Evolutionary conservation across 768 basidiomycete genomes (phyloP).

Genomic region (Lactarius evosmus): DNA sequence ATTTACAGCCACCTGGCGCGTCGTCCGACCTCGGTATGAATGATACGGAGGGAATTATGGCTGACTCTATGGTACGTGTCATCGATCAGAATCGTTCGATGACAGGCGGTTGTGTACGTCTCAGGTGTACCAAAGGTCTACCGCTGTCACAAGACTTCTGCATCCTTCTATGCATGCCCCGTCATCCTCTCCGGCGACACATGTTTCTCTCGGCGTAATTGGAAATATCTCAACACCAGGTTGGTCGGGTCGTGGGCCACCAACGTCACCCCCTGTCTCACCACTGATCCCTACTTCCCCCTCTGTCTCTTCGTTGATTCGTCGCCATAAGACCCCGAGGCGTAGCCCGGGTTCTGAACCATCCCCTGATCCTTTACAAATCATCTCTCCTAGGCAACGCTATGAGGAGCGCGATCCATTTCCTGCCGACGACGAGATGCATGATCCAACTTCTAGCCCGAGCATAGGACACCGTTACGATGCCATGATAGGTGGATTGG

Average conservation of each 20-base stretch:
- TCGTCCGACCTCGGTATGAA: not conserved
- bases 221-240: not conserved
- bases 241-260: not conserved
- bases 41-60: slow-evolving; percentile 5
- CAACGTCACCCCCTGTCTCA: slow-evolving; percentile 13
- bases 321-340: not conserved
- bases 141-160: not conserved
- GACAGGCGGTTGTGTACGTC: slow-evolving; percentile 15
- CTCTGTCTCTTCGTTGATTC: not conserved
- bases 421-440: not conserved
- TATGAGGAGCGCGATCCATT: not conserved
- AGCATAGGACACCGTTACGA: not conserved
- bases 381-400: not conserved
- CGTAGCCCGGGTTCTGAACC: not conserved
- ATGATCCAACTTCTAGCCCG: not conserved
- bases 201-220: not conserved
- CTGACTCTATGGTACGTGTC: slow-evolving; percentile 4
- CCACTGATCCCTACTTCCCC: not conserved
- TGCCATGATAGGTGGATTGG: not conserved
- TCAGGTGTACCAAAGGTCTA: slow-evolving; percentile 2
- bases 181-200: not conserved
- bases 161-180: not conserved
- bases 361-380: slow-evolving; percentile 14
- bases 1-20: not conserved
- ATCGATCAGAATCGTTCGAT: not conserved